phyloP scores from a whole-genome alignment of 306 rosid species.

The Vigna radiata region DNA sequence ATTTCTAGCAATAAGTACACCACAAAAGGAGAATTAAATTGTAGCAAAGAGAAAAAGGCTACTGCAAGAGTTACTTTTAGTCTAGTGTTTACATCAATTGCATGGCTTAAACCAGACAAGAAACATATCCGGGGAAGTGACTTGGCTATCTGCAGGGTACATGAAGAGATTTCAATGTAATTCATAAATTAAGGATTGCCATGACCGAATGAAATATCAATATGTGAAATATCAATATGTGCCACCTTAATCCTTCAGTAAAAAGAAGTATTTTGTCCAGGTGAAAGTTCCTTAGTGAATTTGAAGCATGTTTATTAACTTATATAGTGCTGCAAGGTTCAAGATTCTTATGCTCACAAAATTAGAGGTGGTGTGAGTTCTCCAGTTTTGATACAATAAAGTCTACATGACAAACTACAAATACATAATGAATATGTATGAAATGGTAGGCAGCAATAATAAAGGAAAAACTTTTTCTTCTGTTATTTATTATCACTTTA shows the following conservation, averaged over 20 bases:
- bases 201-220: slow-evolving; percentile 1
- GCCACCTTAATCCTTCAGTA: neutral
- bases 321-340: slow-evolving; percentile 13
- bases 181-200: slow-evolving; percentile 5
- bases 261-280: neutral
- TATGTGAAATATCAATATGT: slow-evolving; percentile 8
- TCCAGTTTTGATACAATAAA: neutral
- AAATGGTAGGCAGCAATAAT: neutral
- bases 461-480: slow-evolving; percentile 3
- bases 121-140: slow-evolving; percentile 93
- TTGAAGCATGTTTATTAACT: slow-evolving; percentile 20
- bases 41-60: slow-evolving; percentile 22
- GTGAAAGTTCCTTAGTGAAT: neutral
- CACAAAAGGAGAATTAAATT: neutral
- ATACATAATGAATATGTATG: neutral
- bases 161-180: slow-evolving; percentile 27
- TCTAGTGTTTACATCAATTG: slow-evolving; percentile 5
- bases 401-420: neutral
- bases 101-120: slow-evolving; percentile 76
- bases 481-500: slow-evolving; percentile 20
- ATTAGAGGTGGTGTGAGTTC: slow-evolving; percentile 8
- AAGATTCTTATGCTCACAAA: slow-evolving; percentile 28
- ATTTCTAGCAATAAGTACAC: slow-evolving; percentile 30
- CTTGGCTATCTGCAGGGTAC: slow-evolving; percentile 64
- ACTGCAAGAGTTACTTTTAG: slow-evolving; percentile 3